phyloP scores from a whole-genome alignment of 2,329 filamentous ascomycete species.

The Ascochyta lentis region DNA sequence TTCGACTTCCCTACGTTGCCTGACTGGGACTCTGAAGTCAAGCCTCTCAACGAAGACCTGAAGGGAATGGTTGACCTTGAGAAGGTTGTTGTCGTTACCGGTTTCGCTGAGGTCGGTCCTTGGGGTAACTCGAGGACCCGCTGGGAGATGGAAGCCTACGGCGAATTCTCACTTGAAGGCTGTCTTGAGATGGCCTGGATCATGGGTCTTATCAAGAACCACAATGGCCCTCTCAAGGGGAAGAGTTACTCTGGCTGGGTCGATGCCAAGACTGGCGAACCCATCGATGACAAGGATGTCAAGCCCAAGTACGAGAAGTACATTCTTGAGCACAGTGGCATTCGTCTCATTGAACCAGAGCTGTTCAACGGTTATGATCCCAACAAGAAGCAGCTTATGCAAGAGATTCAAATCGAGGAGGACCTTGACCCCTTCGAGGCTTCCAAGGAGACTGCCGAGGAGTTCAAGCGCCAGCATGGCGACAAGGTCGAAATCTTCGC shows the following conservation, averaged over 20 bases:
- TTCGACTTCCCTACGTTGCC: constrained; percentile 92
- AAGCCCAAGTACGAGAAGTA: constrained; percentile 97
- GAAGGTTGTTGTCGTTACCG: constrained; percentile 96
- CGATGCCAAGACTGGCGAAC: constrained; percentile 90
- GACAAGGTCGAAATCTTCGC: constrained; percentile 98
- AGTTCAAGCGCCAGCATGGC: constrained; percentile 96
- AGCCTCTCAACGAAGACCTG: constrained; percentile 84
- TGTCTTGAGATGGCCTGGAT: constrained; percentile 99
- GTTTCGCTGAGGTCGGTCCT: constrained; percentile 93
- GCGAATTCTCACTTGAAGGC: constrained; percentile 95
- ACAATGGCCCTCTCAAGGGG: constrained; percentile 95
- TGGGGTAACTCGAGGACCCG: constrained; percentile 98
- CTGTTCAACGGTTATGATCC: constrained; percentile 97
- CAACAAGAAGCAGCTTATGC: constrained; percentile 96
- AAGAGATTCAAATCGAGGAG: constrained; percentile 96
- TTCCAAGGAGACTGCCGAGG: constrained; percentile 94
- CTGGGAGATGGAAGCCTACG: constrained; percentile 99
- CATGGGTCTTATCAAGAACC: constrained; percentile 99
- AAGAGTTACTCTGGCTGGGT: constrained; percentile 97
- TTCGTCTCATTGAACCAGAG: constrained; percentile 96
- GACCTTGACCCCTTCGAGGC: constrained; percentile 97
- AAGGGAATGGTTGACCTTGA: constrained; percentile 99
- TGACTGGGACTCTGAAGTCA: constrained; percentile 89
- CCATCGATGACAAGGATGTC: constrained; percentile 97
- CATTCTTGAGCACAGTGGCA: constrained; percentile 95